A percentile compares a stretch with the other conserved stretches of the same genome.
phyloP scores from a whole-genome alignment of 192 early-diverging fungal species.

The Thoreauomyces humboldtii region DNA sequence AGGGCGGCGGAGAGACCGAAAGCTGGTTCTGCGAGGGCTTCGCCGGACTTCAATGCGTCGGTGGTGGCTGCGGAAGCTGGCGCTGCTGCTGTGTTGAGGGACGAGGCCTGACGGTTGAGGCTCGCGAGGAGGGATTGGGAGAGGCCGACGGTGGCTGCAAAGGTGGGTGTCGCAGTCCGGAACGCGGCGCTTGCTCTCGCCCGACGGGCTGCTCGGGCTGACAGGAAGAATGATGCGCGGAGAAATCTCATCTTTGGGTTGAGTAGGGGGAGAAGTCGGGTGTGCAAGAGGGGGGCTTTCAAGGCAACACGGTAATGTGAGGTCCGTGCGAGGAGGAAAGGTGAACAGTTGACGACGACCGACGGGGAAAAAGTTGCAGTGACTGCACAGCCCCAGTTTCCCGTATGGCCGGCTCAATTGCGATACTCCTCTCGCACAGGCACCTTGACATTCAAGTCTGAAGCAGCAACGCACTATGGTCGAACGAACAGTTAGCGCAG shows the following conservation, averaged over 20 bases:
- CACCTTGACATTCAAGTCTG: no score
- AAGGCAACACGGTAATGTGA: no score
- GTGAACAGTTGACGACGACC: no score
- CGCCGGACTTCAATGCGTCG: background rate
- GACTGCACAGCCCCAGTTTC: no score
- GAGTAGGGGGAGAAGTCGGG: no score
- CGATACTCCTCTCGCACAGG: no score
- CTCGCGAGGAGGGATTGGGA: slow-evolving; percentile 11
- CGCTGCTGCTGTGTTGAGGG: slow-evolving; percentile 9
- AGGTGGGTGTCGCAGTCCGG: background rate
- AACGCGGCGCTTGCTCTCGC: slow-evolving; percentile 1
- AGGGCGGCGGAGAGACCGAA: background rate
- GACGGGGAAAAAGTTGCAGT: no score
- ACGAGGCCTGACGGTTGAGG: slow-evolving; percentile 4
- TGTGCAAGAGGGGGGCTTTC: no score
- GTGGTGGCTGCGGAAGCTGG: background rate
- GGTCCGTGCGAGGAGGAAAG: no score
- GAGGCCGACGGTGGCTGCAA: background rate
- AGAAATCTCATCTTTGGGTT: slow-evolving; percentile 5
- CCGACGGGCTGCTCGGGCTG: slow-evolving; percentile 13
- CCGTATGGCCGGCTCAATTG: no score
- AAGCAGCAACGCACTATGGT: no score
- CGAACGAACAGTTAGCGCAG: slow-evolving; percentile 43
- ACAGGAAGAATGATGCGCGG: slow-evolving; percentile 10
- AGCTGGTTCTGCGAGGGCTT: background rate